These are phyloP conservation scores for Lentinula sp. DNA, from an alignment of 768 basidiomycete genomes.

Conservation along the genomic window DNA sequence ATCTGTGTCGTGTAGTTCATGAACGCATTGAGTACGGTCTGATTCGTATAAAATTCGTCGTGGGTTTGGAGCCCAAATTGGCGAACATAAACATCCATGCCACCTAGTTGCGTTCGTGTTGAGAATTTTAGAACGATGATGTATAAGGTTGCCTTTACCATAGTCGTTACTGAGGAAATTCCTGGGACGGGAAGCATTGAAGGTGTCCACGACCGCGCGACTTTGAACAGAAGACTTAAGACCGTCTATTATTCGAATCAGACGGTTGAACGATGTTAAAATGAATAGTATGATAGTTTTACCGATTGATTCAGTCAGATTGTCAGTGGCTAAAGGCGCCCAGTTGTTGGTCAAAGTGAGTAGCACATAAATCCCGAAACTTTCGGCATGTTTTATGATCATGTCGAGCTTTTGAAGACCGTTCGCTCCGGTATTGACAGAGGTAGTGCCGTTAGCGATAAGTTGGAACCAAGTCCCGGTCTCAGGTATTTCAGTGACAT, in stretches of 20 bases:
- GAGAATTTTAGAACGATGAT: background rate
- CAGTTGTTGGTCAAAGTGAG: constrained; percentile 60
- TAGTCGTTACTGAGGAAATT: constrained; percentile 60
- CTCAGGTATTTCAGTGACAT: constrained; percentile 45
- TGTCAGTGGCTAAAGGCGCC: constrained; percentile 37
- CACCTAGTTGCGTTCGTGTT: constrained; percentile 31
- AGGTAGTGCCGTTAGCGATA: constrained; percentile 44
- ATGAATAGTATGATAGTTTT: background rate
- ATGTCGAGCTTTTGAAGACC: constrained; percentile 62
- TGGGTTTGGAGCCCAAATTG: constrained; percentile 40
- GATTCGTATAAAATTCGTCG: constrained; percentile 55
- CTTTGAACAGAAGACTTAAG: constrained; percentile 5
- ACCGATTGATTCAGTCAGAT: constrained; percentile 8
- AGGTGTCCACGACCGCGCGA: constrained; percentile 12
- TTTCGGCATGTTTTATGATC: constrained; percentile 46
- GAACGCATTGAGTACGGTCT: constrained; percentile 43
- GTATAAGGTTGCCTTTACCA: constrained; percentile 26
- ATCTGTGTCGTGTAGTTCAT: constrained; percentile 52
- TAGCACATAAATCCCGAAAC: constrained; percentile 46
- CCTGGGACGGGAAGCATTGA: constrained; percentile 38
- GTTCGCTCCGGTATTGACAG: constrained; percentile 54
- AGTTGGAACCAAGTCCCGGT: constrained; percentile 64
- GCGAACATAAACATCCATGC: constrained; percentile 63
- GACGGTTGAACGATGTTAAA: background rate
- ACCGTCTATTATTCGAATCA: background rate